Percentiles rank a stretch among this genome's conserved stretches.
These are phyloP conservation scores for Cercospora zeae-maydis DNA, from an alignment of 2,329 filamentous ascomycete genomes.

Conservation along the genomic window DNA sequence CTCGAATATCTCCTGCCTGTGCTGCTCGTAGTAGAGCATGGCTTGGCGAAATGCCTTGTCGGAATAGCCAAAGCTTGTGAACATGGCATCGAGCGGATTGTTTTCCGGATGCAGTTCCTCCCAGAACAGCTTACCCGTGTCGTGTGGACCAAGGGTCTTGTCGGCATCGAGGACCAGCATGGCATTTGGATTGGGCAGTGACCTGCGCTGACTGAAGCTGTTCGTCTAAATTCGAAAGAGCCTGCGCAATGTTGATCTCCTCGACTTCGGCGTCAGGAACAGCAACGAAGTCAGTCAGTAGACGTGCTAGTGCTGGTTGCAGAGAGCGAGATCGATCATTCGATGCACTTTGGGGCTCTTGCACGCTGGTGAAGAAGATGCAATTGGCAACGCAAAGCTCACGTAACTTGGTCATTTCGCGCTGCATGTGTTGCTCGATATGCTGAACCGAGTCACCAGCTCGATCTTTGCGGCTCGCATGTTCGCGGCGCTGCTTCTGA, in stretches of 20 bases:
- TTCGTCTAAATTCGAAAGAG: background rate
- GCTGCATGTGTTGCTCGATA: conserved; percentile 48
- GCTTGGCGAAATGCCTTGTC: conserved; percentile 56
- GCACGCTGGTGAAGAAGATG: conserved; percentile 48
- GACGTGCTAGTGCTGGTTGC: background rate
- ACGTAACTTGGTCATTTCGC: conserved; percentile 46
- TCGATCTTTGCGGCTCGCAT: conserved; percentile 36
- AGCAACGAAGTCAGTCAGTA: background rate
- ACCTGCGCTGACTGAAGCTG: background rate
- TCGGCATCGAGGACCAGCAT: conserved; percentile 59
- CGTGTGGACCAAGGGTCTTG: conserved; percentile 51
- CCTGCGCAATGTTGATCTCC: background rate
- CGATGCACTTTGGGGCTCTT: background rate
- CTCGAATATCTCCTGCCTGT: conserved; percentile 43
- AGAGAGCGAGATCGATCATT: background rate
- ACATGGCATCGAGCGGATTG: conserved; percentile 55
- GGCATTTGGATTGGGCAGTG: conserved; percentile 36
- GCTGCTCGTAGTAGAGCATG: conserved; percentile 52
- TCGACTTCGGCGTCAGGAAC: background rate
- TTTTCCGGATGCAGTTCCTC: conserved; percentile 19
- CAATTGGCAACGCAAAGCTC: conserved; percentile 43
- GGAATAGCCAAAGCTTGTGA: conserved; percentile 50
- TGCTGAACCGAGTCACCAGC: conserved; percentile 35
- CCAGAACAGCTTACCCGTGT: conserved; percentile 55
- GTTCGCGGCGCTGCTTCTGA: conserved; percentile 33